A percentile compares a stretch with the other conserved stretches of the same genome.
phyloP scores from a whole-genome alignment of 495 filamentous ascomycete genomes.

The Corynascus novoguineensis region DNA sequence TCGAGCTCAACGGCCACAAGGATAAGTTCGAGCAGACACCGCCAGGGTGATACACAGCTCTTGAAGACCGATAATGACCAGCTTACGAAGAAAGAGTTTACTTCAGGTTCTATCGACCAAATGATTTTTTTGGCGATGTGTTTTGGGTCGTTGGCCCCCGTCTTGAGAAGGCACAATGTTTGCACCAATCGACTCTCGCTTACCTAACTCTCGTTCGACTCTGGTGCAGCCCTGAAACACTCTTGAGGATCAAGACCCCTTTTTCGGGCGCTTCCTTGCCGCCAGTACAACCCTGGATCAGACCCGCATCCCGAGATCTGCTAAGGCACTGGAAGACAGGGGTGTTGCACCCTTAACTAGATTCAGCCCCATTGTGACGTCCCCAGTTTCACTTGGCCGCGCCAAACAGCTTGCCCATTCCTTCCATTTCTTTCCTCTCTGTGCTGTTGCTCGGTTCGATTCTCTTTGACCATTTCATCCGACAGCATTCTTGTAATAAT shows the following conservation, averaged over 20 bases:
- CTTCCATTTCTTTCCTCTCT: neutral
- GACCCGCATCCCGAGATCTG: conserved; percentile 10
- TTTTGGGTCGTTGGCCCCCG: neutral
- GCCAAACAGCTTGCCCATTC: conserved; percentile 10
- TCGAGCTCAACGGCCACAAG: too few relatives aligned
- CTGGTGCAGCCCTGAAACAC: conserved; percentile 41
- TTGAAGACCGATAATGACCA: too few relatives aligned
- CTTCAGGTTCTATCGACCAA: too few relatives aligned
- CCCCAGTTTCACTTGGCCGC: conserved; percentile 22
- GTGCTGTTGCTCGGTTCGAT: neutral
- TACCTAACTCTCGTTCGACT: conserved; percentile 31
- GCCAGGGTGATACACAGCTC: too few relatives aligned
- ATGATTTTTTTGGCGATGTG: neutral
- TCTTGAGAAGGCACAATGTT: neutral
- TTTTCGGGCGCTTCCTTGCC: conserved; percentile 2
- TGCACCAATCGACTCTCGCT: conserved; percentile 21
- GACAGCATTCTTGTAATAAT: conserved; percentile 6
- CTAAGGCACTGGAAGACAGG: conserved; percentile 2
- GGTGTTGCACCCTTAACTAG: conserved; percentile 9
- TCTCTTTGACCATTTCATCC: neutral
- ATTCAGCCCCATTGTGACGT: conserved; percentile 23
- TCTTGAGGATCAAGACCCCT: conserved; percentile 4
- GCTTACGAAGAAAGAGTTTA: too few relatives aligned
- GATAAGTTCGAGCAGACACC: too few relatives aligned
- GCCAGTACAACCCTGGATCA: neutral